Evolutionary conservation across 257 asterid genomes (phyloP), one percentile per base, ranked within the genome.

Genomic region (Paulownia fortunei): DNA sequence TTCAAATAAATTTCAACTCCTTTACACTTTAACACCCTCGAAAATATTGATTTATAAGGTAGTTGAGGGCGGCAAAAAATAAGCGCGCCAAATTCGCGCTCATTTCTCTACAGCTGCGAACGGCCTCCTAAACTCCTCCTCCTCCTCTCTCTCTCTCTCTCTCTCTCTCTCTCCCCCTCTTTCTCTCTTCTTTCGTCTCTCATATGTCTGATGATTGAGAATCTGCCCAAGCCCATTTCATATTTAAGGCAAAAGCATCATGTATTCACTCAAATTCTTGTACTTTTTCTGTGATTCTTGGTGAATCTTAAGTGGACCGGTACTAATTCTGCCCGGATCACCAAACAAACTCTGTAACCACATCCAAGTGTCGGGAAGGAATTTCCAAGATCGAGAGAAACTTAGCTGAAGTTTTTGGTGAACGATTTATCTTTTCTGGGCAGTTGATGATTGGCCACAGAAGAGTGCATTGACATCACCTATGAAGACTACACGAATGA

Each of bases 401-500:
- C 78, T 61, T 54, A 36, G 52, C 68, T 78, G 72, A 52, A 70
- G 67, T 21, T 78, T 78, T 59, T 34, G 27, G 68, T 5, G 44
- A 6, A 18, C 9, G 18, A 49, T 58, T 51, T 15, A 10, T 71
- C 39, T 34, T 71, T 7, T 51, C 24, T 34, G 32, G 3, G 30
- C 67, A 36, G 74, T 72, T 32, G 47, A 72, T 51, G 42, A 72
- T 52, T 39, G 12, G 62, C 39, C 10, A 2, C 49, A 5, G 13
- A 44, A 41, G 69, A 36, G 54, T 32, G 54, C 11, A 51, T 41
- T 72, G 69, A 26, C 34, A 26, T 56, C 8, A 41, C 69, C 62
- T 59, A 87, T 88, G 89, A 89, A 81, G 86, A 87, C 84, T 82
- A 79, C 77, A 84, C 82, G 80, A 85, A 82, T 87, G 88, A 79